Evolutionary conservation across 2,329 filamentous ascomycete species (phyloP).

Genomic region (Fusarium sp.): DNA sequence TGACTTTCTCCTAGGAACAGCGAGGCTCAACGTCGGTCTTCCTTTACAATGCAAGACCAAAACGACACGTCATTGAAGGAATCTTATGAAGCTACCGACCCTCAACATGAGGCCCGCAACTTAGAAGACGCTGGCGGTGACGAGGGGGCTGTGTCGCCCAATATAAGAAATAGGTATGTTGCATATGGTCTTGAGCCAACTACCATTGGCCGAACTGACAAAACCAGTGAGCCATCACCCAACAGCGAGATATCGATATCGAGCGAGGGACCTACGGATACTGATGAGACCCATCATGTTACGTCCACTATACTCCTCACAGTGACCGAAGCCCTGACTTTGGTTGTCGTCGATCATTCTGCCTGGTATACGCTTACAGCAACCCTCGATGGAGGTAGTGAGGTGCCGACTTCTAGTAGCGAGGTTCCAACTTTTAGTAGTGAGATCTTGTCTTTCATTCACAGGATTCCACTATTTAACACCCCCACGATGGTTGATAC

Average conservation of each 20-base stretch:
- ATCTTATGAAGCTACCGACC: too few species aligned
- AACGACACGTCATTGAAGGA: too few species aligned
- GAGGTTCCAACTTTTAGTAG: background rate
- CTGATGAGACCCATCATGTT: background rate
- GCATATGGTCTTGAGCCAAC: background rate
- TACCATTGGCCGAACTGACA: background rate
- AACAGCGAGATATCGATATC: background rate
- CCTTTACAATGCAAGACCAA: too few species aligned
- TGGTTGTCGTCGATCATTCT: background rate
- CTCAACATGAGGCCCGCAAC: background rate
- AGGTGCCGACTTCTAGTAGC: background rate
- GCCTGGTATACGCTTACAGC: background rate
- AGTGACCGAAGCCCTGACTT: background rate
- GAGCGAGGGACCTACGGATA: background rate
- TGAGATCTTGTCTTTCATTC: background rate
- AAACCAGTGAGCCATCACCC: background rate
- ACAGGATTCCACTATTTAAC: background rate
- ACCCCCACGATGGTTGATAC: background rate
- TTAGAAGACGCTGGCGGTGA: background rate
- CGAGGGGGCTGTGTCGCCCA: background rate
- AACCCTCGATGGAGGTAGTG: background rate
- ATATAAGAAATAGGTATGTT: background rate
- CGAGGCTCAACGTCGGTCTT: background rate
- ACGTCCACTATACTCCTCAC: background rate
- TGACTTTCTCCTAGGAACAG: background rate